A percentile compares a stretch with the other conserved stretches of the same genome.
These are phyloP conservation scores for Coniochaeta pulveracea DNA, from an alignment of 2,329 filamentous ascomycete genomes.

Conservation along the genomic window DNA sequence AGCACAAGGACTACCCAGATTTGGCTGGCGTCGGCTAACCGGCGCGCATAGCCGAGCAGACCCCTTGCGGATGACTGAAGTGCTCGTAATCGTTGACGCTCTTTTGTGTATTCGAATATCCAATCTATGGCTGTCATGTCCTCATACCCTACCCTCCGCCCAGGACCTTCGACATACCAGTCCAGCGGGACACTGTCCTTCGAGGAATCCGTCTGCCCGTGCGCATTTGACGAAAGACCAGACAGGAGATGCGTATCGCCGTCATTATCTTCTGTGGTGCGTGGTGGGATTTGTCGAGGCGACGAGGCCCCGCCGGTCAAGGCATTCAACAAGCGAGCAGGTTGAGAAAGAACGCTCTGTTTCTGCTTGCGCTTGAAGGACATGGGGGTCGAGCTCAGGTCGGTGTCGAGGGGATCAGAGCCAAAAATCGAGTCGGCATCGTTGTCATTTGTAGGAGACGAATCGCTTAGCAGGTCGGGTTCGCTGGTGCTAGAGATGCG, in stretches of 20 bases:
- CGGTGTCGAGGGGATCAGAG: slow-evolving; percentile 41
- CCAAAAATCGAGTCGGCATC: slow-evolving; percentile 32
- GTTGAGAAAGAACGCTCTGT: slow-evolving; percentile 30
- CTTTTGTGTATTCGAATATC: slow-evolving; percentile 98
- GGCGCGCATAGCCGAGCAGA: slow-evolving; percentile 59
- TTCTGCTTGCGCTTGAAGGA: slow-evolving; percentile 65
- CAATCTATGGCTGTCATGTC: slow-evolving; percentile 97
- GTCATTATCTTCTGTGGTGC: neutral
- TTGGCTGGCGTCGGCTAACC: slow-evolving; percentile 74
- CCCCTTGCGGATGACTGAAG: slow-evolving; percentile 60
- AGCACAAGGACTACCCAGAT: slow-evolving; percentile 83
- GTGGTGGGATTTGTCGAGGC: slow-evolving; percentile 8
- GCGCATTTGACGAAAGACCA: slow-evolving; percentile 1
- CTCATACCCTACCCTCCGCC: slow-evolving; percentile 85
- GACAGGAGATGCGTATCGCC: slow-evolving; percentile 4
- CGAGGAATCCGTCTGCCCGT: slow-evolving; percentile 8
- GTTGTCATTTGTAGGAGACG: slow-evolving; percentile 26
- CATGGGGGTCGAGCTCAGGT: slow-evolving; percentile 29
- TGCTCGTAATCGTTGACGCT: slow-evolving; percentile 75
- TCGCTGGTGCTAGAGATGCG: slow-evolving; percentile 31
- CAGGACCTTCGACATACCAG: slow-evolving; percentile 85
- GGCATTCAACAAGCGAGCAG: slow-evolving; percentile 36
- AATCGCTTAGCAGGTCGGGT: slow-evolving; percentile 30
- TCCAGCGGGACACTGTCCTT: slow-evolving; percentile 49
- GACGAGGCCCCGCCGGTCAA: slow-evolving; percentile 25